These are phyloP conservation scores for Monotropa hypopitys DNA, from an alignment of 179 eudicot species.

Conservation along the genomic window DNA sequence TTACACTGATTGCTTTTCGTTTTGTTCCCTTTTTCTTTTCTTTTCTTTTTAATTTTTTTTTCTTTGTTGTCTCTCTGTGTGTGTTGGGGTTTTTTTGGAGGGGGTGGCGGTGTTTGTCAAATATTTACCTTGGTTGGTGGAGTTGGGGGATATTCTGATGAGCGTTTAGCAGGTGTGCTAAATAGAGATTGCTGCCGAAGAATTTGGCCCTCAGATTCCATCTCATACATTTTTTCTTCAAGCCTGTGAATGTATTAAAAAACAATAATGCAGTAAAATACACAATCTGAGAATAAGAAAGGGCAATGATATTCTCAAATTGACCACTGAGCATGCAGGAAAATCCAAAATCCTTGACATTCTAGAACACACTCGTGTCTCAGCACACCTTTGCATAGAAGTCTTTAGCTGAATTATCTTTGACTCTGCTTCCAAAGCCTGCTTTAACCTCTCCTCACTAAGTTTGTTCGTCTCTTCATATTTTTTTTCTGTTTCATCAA, in stretches of 20 bases:
- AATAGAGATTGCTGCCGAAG: constrained; percentile 43
- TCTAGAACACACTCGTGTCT: background rate
- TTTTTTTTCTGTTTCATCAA: constrained; percentile 53
- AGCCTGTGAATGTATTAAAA: constrained; percentile 37
- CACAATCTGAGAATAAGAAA: background rate
- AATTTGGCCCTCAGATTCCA: constrained; percentile 51
- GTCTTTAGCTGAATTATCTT: constrained; percentile 67
- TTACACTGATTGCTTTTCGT: constrained; percentile 23
- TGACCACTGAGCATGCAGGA: background rate
- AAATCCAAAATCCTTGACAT: background rate
- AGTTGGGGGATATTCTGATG: constrained; percentile 33
- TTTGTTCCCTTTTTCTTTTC: too few species aligned
- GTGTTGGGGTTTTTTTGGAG: too few species aligned
- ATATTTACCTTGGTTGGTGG: constrained; percentile 30
- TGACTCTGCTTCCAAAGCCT: constrained; percentile 79
- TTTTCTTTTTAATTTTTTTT: too few species aligned
- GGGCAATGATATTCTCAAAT: background rate
- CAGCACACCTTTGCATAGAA: constrained; percentile 65
- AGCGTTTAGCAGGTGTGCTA: constrained; percentile 28
- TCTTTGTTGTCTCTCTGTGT: too few species aligned
- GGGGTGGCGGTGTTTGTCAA: background rate
- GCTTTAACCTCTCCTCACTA: constrained; percentile 84
- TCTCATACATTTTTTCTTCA: constrained; percentile 63
- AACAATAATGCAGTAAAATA: constrained; percentile 2
- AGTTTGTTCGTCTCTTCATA: constrained; percentile 72